Percentiles rank a stretch among this genome's conserved stretches.
These are phyloP conservation scores for Fraxinus paxiana DNA, from an alignment of 305 asterid species.

Conservation along the genomic window DNA sequence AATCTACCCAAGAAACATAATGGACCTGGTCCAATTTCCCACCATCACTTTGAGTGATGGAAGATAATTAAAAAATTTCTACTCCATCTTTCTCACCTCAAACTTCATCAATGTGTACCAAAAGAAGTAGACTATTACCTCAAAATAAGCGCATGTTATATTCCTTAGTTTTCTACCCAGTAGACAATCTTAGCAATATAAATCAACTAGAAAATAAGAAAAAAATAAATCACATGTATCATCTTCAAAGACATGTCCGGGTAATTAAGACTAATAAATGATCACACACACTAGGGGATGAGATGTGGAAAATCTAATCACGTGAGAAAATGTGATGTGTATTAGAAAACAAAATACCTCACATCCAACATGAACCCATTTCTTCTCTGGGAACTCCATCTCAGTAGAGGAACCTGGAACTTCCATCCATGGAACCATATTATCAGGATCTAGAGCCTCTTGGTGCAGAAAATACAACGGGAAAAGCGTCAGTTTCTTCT, in stretches of 20 bases:
- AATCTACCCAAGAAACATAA: neutral
- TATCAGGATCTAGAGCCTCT: slow-evolving; percentile 44
- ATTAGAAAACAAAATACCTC: slow-evolving; percentile 46
- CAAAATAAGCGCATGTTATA: neutral
- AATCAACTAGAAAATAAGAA: neutral
- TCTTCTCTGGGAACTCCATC: slow-evolving; percentile 52
- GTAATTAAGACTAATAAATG: neutral
- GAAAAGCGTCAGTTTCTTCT: slow-evolving; percentile 52
- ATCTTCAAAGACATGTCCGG: slow-evolving; percentile 3
- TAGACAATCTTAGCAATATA: neutral
- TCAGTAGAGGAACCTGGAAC: slow-evolving; percentile 39
- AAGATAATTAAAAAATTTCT: neutral
- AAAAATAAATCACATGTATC: neutral
- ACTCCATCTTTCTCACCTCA: neutral
- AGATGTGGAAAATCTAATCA: neutral
- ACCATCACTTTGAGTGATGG: neutral
- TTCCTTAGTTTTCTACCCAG: neutral
- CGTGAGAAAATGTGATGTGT: slow-evolving; percentile 5
- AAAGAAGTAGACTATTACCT: neutral
- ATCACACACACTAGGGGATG: neutral
- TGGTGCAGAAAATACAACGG: slow-evolving; percentile 45
- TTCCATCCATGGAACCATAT: slow-evolving; percentile 30
- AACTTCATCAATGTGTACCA: neutral
- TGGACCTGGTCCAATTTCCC: neutral
- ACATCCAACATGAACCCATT: slow-evolving; percentile 90